Evolutionary conservation across 2,329 filamentous ascomycete species (phyloP).

Genomic region (Ceratocystiopsis sp.): DNA sequence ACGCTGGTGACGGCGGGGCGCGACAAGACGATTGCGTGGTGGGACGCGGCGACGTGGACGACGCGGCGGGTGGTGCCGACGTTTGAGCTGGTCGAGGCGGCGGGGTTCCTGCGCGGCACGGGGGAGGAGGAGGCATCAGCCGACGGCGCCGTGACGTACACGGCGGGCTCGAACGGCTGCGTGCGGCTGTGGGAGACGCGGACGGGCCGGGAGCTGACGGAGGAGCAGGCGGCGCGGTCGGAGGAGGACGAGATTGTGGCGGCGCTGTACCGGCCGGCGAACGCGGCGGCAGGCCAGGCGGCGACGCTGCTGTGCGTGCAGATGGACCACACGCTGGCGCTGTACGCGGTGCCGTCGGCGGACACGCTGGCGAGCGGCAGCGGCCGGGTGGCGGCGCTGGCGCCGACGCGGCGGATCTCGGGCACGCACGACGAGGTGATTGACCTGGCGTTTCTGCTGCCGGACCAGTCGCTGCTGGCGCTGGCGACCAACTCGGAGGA

Average conservation of each 20-base stretch:
- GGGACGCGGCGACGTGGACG: slow-evolving; percentile 80
- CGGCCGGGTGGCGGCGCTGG: slow-evolving; percentile 19
- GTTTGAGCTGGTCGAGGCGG: slow-evolving; percentile 69
- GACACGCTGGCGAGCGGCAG: slow-evolving; percentile 11
- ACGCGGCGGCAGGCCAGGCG: slow-evolving; percentile 22
- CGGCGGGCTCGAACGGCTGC: slow-evolving; percentile 68
- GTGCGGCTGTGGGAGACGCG: slow-evolving; percentile 71
- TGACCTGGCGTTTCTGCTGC: slow-evolving; percentile 72
- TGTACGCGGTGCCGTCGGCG: slow-evolving; percentile 39
- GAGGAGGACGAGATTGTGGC: slow-evolving; percentile 54
- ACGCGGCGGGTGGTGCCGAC: slow-evolving; percentile 63
- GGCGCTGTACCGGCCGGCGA: slow-evolving; percentile 45
- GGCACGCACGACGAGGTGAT: slow-evolving; percentile 97
- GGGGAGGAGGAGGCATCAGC: background rate
- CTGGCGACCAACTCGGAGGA: slow-evolving; percentile 93
- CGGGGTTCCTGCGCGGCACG: slow-evolving; percentile 49
- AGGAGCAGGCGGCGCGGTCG: slow-evolving; percentile 45
- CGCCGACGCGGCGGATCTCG: slow-evolving; percentile 61
- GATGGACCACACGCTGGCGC: slow-evolving; percentile 70
- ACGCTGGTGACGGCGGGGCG: slow-evolving; percentile 68
- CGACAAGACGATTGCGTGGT: slow-evolving; percentile 88
- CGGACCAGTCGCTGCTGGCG: slow-evolving; percentile 66
- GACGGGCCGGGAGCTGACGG: slow-evolving; percentile 61
- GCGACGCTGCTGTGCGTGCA: slow-evolving; percentile 62
- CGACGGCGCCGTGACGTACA: slow-evolving; percentile 53